A percentile compares a stretch with the other conserved stretches of the same genome.
Evolutionary conservation across 140 eudicot species (phyloP).

Genomic region (Anethum foeniculum): DNA sequence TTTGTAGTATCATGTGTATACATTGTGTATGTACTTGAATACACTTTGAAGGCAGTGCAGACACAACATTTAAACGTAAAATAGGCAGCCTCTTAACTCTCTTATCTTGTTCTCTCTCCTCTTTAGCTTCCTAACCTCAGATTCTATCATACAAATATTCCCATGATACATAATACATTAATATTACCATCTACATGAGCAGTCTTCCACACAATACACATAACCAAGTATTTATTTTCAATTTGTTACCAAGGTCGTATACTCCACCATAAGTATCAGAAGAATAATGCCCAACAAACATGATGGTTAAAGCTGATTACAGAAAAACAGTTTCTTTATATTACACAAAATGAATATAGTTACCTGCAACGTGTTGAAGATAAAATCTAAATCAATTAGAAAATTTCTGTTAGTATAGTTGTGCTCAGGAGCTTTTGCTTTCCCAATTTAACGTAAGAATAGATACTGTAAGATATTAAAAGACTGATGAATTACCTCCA

Average conservation of each 20-base stretch:
- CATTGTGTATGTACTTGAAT: background rate
- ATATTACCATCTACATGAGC: background rate
- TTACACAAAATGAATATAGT: slow-evolving; percentile 5
- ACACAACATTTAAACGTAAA: background rate
- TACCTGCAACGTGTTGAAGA: slow-evolving; percentile 79
- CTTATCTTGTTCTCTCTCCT: background rate
- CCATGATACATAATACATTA: background rate
- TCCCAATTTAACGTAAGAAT: background rate
- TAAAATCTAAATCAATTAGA: slow-evolving; percentile 67
- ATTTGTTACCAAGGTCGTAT: background rate
- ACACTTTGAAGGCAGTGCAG: background rate
- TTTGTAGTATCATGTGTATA: background rate
- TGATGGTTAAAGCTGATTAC: background rate
- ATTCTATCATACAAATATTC: background rate
- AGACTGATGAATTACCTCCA: slow-evolving; percentile 41
- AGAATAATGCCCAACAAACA: background rate
- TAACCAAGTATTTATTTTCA: background rate
- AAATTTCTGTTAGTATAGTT: slow-evolving; percentile 24
- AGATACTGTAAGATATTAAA: background rate
- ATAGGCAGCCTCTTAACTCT: background rate
- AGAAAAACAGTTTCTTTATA: background rate
- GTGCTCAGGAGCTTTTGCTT: background rate
- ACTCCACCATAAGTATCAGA: background rate
- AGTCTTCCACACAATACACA: background rate
- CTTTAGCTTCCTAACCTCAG: background rate